These are phyloP conservation scores for Rhododendron vialii DNA, from an alignment of 148 eudicot species.

Conservation along the genomic window DNA sequence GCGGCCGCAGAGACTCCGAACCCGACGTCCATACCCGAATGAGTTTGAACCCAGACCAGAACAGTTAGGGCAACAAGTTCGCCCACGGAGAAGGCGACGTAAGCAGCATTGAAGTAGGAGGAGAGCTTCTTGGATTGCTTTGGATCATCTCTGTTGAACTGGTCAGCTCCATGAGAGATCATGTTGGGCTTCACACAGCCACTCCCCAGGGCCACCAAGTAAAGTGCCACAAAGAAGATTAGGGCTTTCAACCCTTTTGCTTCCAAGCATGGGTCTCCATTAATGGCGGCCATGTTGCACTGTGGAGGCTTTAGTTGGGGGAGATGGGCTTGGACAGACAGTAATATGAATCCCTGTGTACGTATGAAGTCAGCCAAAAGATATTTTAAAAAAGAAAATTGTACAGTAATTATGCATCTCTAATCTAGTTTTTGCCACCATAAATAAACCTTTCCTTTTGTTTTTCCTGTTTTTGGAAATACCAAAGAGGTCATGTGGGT, in stretches of 20 bases:
- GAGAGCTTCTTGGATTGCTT: constrained; percentile 72
- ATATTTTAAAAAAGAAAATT: background rate
- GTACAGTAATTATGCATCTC: background rate
- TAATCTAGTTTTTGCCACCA: background rate
- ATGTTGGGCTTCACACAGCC: constrained; percentile 97
- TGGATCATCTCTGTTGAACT: constrained; percentile 42
- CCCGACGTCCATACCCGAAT: constrained; percentile 94
- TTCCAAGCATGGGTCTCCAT: constrained; percentile 44
- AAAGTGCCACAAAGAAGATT: constrained; percentile 77
- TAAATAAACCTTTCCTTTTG: background rate
- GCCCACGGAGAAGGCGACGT: constrained; percentile 85
- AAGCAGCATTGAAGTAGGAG: constrained; percentile 88
- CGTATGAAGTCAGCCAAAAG: background rate
- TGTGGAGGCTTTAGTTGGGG: constrained; percentile 86
- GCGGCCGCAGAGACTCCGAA: constrained; percentile 91
- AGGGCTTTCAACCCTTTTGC: constrained; percentile 69
- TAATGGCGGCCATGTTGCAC: constrained; percentile 57
- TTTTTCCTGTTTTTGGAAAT: background rate
- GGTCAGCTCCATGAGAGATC: constrained; percentile 97
- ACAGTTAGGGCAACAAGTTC: constrained; percentile 85
- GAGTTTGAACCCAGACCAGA: constrained; percentile 92
- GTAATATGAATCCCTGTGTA: constrained; percentile 72
- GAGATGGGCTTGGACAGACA: constrained; percentile 92
- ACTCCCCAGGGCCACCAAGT: constrained; percentile 91
- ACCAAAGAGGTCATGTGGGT: background rate